Base-by-base conservation (phyloP, 441 rosid species). In the Eutrema salsugineum region DNA sequence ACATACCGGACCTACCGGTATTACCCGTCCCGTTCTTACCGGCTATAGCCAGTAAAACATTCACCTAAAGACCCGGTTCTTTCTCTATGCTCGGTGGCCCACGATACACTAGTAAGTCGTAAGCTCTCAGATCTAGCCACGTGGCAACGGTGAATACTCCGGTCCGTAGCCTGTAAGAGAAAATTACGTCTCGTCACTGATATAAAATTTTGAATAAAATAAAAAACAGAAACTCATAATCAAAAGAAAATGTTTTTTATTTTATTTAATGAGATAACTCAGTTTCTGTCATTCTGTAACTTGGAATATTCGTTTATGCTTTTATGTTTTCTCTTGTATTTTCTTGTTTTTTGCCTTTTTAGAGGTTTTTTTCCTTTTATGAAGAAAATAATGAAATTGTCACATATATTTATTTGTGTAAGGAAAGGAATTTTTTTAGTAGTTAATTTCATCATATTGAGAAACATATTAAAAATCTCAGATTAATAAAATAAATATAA, bases 251-350 rank as follows among this genome's bases (percentile, higher is more conserved):
- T 24, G 27, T 24, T n/a, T n/a, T n/a, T n/a, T n/a, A 2, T 22
- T 22, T 22, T 22, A 22, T 22, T 1, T 22, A 22, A 22, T 22
- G 3, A 22, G 27, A 24, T 24, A 24, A 2, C 3, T 24, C 27
- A 2, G 4, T 24, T 24, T 24, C 27, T 24, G 27, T 24, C 27
- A 24, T 24, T 57, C 32, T 50, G 32, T 22, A 11, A 20, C n/a
- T 49, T 22, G 47, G 73, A 16, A 68, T 57, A 44, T 69, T 69
- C 66, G 46, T 33, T 68, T 57, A 16, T 68, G 56, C 46, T 68
- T 68, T 46, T 68, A 20, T 56, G 16, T 56, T 56, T 38, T 38
- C 14, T 12, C 12, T 11, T 11, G 42, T 38, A 38, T 36, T 2
- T 36, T 36, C 12, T 3, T 10, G 40, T 36, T 36, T 36, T 36